Evolutionary conservation across 176 grass and related monocot species (phyloP).

Genomic region (Saccharum officinarum): DNA sequence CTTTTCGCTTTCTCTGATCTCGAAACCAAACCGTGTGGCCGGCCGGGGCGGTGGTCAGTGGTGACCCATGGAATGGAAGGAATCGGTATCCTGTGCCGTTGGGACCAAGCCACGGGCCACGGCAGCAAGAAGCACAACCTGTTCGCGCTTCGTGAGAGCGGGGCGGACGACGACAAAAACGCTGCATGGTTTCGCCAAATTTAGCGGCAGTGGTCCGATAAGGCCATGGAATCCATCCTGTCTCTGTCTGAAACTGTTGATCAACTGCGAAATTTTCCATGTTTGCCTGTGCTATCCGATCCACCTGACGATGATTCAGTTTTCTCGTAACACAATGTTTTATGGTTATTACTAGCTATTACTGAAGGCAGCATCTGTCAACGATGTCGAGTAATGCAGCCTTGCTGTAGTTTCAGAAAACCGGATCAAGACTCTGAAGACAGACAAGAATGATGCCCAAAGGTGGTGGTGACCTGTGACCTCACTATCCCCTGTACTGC

Average conservation of each 20-base stretch:
- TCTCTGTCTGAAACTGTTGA: not conserved
- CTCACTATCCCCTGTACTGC: not conserved
- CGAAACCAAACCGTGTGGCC: conserved; percentile 33
- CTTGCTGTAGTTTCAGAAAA: not conserved
- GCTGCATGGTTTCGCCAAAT: not conserved
- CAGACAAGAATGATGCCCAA: not conserved
- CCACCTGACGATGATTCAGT: not conserved
- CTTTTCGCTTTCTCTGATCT: conserved; percentile 49
- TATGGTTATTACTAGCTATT: too few relatives aligned
- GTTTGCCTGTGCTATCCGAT: not conserved
- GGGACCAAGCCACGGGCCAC: not conserved
- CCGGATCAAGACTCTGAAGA: not conserved
- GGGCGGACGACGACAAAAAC: not conserved
- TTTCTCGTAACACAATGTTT: not conserved
- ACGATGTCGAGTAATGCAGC: not conserved
- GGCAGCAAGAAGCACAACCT: not conserved
- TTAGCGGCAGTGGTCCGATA: not conserved
- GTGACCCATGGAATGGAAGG: conserved; percentile 27
- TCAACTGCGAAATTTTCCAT: not conserved
- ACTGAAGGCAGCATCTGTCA: not conserved
- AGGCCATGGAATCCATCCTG: not conserved
- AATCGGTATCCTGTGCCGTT: not conserved
- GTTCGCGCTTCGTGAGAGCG: not conserved
- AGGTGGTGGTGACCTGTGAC: not conserved
- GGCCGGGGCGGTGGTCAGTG: not conserved